Evolutionary conservation across 2,329 filamentous ascomycete genomes (phyloP).

Genomic region (Penicillium sp.): DNA sequence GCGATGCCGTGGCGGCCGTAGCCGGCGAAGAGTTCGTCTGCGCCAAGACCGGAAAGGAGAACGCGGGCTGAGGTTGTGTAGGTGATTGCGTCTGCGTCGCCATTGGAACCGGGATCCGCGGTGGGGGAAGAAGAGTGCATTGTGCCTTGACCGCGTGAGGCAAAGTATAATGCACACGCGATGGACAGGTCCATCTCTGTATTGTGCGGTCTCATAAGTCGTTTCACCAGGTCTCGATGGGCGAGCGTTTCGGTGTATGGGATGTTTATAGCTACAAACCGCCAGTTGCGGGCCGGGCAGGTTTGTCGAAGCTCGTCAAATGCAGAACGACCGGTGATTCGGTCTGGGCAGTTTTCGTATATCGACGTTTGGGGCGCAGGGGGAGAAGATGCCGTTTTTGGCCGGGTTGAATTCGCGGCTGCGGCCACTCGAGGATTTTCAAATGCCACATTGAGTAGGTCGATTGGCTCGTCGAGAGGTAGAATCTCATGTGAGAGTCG

Average conservation of each 20-base stretch:
- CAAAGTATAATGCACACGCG: conserved; percentile 89
- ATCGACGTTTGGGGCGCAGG: conserved; percentile 21
- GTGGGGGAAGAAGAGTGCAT: conserved; percentile 33
- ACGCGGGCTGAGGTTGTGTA: conserved; percentile 75
- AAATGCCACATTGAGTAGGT: conserved; percentile 93
- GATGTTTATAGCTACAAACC: conserved; percentile 77
- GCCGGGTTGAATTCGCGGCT: conserved; percentile 50
- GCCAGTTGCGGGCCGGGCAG: conserved; percentile 72
- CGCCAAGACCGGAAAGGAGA: conserved; percentile 85
- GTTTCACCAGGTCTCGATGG: conserved; percentile 67
- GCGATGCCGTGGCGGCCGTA: conserved; percentile 81
- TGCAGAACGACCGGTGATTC: conserved; percentile 77
- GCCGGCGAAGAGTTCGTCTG: conserved; percentile 93
- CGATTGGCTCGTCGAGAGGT: conserved; percentile 66
- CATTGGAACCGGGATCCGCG: too few relatives aligned
- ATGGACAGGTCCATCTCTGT: conserved; percentile 99
- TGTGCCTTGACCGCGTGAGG: conserved; percentile 67
- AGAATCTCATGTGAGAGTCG: conserved; percentile 75
- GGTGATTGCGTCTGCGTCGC: conserved; percentile 16
- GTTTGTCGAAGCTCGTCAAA: conserved; percentile 67
- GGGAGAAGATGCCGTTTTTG: conserved; percentile 9
- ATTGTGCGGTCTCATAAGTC: conserved; percentile 85
- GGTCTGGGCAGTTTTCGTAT: conserved; percentile 86
- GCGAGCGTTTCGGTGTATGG: conserved; percentile 70
- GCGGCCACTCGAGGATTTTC: conserved; percentile 78